A percentile compares a stretch with the other conserved stretches of the same genome.
phyloP scores from a whole-genome alignment of 306 rosid genomes.

The Castanopsis chinensis region DNA sequence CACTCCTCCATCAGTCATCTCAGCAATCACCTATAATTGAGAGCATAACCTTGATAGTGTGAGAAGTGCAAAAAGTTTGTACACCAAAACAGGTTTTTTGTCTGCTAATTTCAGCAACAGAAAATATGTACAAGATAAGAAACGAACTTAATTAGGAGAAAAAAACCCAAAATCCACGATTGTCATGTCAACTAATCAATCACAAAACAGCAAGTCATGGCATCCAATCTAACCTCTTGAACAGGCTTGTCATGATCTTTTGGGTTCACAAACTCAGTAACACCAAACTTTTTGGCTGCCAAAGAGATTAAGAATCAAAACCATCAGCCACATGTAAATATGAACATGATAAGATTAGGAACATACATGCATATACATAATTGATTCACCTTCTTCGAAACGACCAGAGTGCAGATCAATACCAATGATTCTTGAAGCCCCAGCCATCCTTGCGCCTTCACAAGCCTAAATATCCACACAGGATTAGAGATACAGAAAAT shows the following conservation, averaged over 20 bases:
- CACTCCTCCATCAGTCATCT: slow-evolving; percentile 85
- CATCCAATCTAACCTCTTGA: slow-evolving; percentile 51
- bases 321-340: neutral
- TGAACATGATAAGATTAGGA: neutral
- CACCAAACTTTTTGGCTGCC: slow-evolving; percentile 88
- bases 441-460: slow-evolving; percentile 87
- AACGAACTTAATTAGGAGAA: neutral
- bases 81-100: neutral
- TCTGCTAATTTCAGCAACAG: neutral
- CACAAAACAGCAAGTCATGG: neutral
- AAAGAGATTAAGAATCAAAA: slow-evolving; percentile 5
- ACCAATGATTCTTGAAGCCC: slow-evolving; percentile 80
- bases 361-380: neutral
- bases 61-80: neutral
- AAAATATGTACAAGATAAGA: neutral
- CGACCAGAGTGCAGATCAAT: slow-evolving; percentile 69
- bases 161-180: neutral
- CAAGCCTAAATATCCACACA: slow-evolving; percentile 49
- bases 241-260: slow-evolving; percentile 81
- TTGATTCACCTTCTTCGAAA: slow-evolving; percentile 63
- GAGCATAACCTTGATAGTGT: neutral
- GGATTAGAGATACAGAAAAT: neutral
- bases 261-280: slow-evolving; percentile 85
- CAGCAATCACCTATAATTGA: slow-evolving; percentile 61
- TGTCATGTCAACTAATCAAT: neutral